Percentiles rank a stretch among this genome's conserved stretches.
Evolutionary conservation across 352 stramenopile genomes (phyloP).

Genomic region (Globisporangium heterothallicum): DNA sequence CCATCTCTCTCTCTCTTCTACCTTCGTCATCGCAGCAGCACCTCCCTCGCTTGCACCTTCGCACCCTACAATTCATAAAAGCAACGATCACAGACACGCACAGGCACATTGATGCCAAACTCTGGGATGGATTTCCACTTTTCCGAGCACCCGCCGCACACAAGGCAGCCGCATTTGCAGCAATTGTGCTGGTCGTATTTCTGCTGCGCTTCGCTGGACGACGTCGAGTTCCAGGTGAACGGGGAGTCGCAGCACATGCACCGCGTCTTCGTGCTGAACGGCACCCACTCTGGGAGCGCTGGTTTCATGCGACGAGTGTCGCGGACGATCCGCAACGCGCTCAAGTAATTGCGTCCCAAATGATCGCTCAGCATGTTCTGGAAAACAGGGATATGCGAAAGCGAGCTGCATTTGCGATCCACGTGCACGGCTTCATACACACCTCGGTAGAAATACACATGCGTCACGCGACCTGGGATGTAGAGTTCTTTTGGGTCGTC

Average conservation of each 20-base stretch:
- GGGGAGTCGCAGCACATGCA: conserved; percentile 87
- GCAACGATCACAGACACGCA: conserved; percentile 84
- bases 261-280: conserved; percentile 77
- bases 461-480: conserved; percentile 68
- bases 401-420: conserved; percentile 60
- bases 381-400: conserved; percentile 74
- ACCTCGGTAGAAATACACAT: conserved; percentile 77
- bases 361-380: conserved; percentile 87
- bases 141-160: conserved; percentile 82
- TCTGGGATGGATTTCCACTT: conserved; percentile 82
- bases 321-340: conserved; percentile 68
- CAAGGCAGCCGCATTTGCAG: conserved; percentile 67
- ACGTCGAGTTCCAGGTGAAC: conserved; percentile 89
- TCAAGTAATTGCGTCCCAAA: conserved; percentile 76
- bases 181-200: conserved; percentile 90
- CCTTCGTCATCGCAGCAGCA: background rate
- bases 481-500: conserved; percentile 75
- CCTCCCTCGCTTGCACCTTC: background rate
- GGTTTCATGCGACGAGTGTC: conserved; percentile 58
- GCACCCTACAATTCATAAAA: conserved; percentile 61
- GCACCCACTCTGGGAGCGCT: conserved; percentile 57
- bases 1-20: conserved; percentile 1
- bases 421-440: conserved; percentile 82
- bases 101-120: conserved; percentile 81
- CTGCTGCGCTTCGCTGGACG: conserved; percentile 83